A percentile compares a stretch with the other conserved stretches of the same genome.
Evolutionary conservation across 2,329 filamentous ascomycete species (phyloP).

Genomic region (Fulvia fulva): DNA sequence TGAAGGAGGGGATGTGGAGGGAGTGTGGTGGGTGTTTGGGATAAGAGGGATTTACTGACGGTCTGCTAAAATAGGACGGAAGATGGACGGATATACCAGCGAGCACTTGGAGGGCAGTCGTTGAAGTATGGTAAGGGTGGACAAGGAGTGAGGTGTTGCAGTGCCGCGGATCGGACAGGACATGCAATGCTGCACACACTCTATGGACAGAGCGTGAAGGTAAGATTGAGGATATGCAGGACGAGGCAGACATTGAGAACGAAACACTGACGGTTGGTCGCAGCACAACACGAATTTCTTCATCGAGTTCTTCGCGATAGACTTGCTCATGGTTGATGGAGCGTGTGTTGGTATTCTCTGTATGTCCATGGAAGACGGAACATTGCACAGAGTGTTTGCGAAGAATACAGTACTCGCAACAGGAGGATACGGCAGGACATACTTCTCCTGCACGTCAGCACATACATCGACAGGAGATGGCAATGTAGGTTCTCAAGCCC

Average conservation of each 20-base stretch:
- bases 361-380: constrained; percentile 49
- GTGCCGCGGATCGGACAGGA: constrained; percentile 46
- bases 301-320: constrained; percentile 49
- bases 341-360: constrained; percentile 46
- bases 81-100: constrained; percentile 47
- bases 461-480: constrained; percentile 51
- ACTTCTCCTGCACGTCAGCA: constrained; percentile 48
- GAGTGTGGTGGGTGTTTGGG: too few relatives aligned
- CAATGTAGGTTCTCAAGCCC: constrained; percentile 29
- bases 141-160: constrained; percentile 47
- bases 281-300: constrained; percentile 47
- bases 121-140: constrained; percentile 47
- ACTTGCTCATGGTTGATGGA: constrained; percentile 48
- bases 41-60: too few relatives aligned
- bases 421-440: constrained; percentile 49
- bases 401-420: constrained; percentile 48
- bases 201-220: constrained; percentile 47
- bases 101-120: constrained; percentile 47
- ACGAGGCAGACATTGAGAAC: constrained; percentile 28
- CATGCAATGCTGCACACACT: constrained; percentile 51
- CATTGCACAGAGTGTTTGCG: constrained; percentile 46
- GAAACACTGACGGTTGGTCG: neutral
- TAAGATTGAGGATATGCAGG: constrained; percentile 43
- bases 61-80: too few relatives aligned
- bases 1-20: neutral